Conservation (phyloP, 129 eudicot species). For the Tagetes erecta region DNA sequence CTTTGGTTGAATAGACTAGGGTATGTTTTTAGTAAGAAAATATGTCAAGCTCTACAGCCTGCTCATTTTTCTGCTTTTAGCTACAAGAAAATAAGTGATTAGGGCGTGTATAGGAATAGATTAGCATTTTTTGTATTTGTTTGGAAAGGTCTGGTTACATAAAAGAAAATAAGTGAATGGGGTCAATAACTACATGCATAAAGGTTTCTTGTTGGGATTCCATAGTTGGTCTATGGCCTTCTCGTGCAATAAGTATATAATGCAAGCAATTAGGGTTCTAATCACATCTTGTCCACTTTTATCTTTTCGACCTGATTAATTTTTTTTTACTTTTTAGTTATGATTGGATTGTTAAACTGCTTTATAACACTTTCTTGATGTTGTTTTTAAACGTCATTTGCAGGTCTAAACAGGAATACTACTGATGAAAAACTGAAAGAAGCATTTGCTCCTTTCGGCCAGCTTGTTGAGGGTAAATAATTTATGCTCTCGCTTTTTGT, state of each 20-base stretch:
- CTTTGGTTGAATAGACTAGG: not conserved
- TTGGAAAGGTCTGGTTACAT: not conserved
- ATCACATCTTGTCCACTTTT: not conserved
- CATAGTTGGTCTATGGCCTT: not conserved
- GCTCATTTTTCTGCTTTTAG: not conserved
- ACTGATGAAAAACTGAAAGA: slow-evolving; percentile 79
- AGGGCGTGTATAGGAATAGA: not conserved
- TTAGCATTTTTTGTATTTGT: not conserved
- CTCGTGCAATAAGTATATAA: not conserved
- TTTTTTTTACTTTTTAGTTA: not conserved
- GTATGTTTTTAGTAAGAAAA: not conserved
- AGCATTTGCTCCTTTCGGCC: slow-evolving; percentile 80
- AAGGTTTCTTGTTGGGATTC: not conserved
- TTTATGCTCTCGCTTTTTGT: not conserved
- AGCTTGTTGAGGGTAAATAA: slow-evolving; percentile 67
- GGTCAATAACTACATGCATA: not conserved
- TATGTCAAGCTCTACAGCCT: not conserved
- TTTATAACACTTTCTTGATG: slow-evolving; percentile 7
- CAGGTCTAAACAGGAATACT: slow-evolving; percentile 85
- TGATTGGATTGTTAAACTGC: slow-evolving; percentile 12
- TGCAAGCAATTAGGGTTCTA: not conserved
- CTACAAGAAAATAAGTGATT: not conserved
- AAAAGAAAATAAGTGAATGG: not conserved
- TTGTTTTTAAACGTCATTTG: slow-evolving; percentile 15
- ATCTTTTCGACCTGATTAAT: not conserved